phyloP scores from a whole-genome alignment of 495 filamentous ascomycete species.

The Glarea lozoyensis region DNA sequence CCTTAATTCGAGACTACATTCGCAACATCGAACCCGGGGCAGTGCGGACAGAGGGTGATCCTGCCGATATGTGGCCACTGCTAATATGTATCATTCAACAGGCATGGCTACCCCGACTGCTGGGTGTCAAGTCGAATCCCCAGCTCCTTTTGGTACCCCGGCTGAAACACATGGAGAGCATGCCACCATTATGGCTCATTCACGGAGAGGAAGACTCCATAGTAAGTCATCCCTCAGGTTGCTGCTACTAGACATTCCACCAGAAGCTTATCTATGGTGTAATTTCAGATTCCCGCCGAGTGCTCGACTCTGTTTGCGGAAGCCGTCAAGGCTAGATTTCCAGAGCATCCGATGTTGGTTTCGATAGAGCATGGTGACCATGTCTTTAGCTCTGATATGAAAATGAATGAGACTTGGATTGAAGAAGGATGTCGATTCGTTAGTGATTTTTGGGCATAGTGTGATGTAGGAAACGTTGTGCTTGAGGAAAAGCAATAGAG shows the following conservation, averaged over 20 bases:
- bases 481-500: no score
- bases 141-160: neutral
- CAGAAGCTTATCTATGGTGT: neutral
- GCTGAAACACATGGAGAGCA: neutral
- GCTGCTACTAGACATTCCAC: neutral
- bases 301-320: slow-evolving; percentile 6
- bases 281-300: neutral
- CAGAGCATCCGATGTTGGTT: neutral
- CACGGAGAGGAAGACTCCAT: slow-evolving; percentile 5
- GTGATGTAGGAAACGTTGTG: no score
- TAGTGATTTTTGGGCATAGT: slow-evolving; percentile 4
- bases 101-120: slow-evolving; percentile 1
- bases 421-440: slow-evolving; percentile 6
- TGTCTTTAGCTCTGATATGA: neutral
- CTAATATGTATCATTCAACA: slow-evolving; percentile 6
- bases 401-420: slow-evolving; percentile 4
- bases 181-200: slow-evolving; percentile 4
- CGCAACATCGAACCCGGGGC: neutral
- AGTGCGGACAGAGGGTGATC: slow-evolving; percentile 2
- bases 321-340: slow-evolving; percentile 1
- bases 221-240: neutral
- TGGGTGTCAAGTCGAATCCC: neutral
- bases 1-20: neutral
- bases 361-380: slow-evolving; percentile 7
- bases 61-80: slow-evolving; percentile 6